A percentile compares a stretch with the other conserved stretches of the same genome.
Conservation (phyloP, 192 early-diverging fungal genomes). For the Spizellomyces sp. region DNA sequence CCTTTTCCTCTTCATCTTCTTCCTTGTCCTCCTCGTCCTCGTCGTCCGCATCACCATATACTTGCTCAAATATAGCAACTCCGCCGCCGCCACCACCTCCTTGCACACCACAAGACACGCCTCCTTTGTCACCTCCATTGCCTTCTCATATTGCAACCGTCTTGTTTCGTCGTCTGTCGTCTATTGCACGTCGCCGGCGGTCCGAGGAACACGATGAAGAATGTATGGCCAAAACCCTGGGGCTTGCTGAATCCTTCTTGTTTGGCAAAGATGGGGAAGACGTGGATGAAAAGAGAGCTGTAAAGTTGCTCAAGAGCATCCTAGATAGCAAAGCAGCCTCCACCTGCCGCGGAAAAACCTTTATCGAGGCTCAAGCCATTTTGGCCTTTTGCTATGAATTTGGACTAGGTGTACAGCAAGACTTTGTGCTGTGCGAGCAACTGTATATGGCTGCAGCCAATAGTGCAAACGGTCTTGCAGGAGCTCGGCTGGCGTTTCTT, state of each 20-base stretch:
- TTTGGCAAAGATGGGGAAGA: slow-evolving; percentile 7
- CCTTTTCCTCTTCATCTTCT: neutral
- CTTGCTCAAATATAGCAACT: neutral
- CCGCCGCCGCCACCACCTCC: neutral
- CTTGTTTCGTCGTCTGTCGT: neutral
- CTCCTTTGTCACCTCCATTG: neutral
- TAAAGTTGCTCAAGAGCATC: neutral
- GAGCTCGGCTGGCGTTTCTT: slow-evolving; percentile 72
- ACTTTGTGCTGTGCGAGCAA: slow-evolving; percentile 66
- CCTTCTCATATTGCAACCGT: slow-evolving; percentile 1
- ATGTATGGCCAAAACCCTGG: neutral
- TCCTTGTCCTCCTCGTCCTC: neutral
- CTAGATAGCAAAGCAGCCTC: neutral
- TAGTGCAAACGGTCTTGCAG: slow-evolving; percentile 64
- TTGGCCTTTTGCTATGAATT: slow-evolving; percentile 86
- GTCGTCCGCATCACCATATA: neutral
- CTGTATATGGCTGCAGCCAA: slow-evolving; percentile 69
- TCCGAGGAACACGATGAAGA: slow-evolving; percentile 11
- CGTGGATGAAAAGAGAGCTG: slow-evolving; percentile 5
- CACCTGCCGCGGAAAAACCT: neutral
- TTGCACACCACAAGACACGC: neutral
- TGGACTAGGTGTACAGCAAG: slow-evolving; percentile 67
- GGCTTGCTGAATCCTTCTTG: slow-evolving; percentile 1
- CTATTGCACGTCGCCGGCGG: slow-evolving; percentile 1
- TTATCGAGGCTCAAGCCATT: slow-evolving; percentile 50